phyloP scores from a whole-genome alignment of 1,139 yeast genomes.

The Yamadazyma sp. region DNA sequence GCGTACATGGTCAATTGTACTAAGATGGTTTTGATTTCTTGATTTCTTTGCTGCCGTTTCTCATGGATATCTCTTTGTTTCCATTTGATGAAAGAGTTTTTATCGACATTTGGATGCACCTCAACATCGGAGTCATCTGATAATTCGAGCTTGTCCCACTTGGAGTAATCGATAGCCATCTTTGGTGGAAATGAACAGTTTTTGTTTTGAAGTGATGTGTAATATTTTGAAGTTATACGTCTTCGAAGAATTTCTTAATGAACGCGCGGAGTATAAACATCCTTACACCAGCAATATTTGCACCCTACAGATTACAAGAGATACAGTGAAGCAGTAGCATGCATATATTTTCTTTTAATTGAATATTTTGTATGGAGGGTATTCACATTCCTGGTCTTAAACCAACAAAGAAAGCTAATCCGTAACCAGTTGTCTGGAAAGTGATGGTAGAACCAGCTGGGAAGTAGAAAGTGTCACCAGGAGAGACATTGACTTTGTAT shows the following conservation, averaged over 20 bases:
- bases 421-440: slow-evolving; percentile 65
- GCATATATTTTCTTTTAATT: too few relatives aligned
- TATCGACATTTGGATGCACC: slow-evolving; percentile 98
- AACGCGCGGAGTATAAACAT: not conserved
- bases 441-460: slow-evolving; percentile 67
- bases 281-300: slow-evolving; percentile 2
- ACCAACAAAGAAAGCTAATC: slow-evolving; percentile 65
- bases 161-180: slow-evolving; percentile 89
- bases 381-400: slow-evolving; percentile 49
- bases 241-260: not conserved
- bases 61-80: slow-evolving; percentile 97
- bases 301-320: too few relatives aligned
- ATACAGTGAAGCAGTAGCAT: too few relatives aligned
- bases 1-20: slow-evolving; percentile 76
- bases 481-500: slow-evolving; percentile 51
- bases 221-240: not conserved
- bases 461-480: slow-evolving; percentile 71
- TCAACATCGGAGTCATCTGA: slow-evolving; percentile 96
- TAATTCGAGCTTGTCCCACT: slow-evolving; percentile 95
- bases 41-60: slow-evolving; percentile 76
- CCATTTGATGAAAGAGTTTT: slow-evolving; percentile 89
- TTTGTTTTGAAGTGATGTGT: not conserved
- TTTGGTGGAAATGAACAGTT: not conserved
- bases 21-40: slow-evolving; percentile 71
- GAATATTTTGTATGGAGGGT: not conserved